These are phyloP conservation scores for Penicillium odoratum DNA, from an alignment of 495 filamentous ascomycete genomes.

Conservation along the genomic window DNA sequence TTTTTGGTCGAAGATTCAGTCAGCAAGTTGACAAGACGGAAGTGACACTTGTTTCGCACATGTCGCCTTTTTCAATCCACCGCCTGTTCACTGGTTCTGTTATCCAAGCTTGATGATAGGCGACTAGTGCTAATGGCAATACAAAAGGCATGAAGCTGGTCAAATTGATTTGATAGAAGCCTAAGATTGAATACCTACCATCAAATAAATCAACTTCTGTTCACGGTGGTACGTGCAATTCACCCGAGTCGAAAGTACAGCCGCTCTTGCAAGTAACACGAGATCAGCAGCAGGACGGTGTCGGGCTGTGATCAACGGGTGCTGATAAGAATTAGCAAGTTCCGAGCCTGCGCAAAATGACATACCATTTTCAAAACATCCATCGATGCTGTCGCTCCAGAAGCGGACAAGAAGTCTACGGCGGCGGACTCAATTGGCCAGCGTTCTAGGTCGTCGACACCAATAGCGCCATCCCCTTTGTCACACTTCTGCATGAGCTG, in stretches of 20 bases:
- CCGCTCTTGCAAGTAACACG: slow-evolving; percentile 7
- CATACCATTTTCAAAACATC: slow-evolving; percentile 17
- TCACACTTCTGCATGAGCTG: slow-evolving; percentile 39
- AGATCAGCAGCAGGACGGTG: slow-evolving; percentile 7
- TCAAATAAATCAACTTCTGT: no score
- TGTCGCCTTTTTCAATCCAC: no score
- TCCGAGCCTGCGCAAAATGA: neutral
- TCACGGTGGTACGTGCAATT: no score
- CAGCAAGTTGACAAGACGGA: no score
- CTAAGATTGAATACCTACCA: no score
- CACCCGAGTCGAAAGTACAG: slow-evolving; percentile 1
- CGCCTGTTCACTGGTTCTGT: no score
- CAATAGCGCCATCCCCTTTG: slow-evolving; percentile 31
- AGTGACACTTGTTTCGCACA: no score
- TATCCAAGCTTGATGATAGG: no score
- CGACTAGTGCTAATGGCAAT: no score
- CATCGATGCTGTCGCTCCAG: slow-evolving; percentile 19
- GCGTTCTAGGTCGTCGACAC: slow-evolving; percentile 31
- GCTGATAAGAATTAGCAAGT: slow-evolving; percentile 6
- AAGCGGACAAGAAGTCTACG: slow-evolving; percentile 24
- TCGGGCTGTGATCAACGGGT: slow-evolving; percentile 2
- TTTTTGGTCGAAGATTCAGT: no score
- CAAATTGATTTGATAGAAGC: no score
- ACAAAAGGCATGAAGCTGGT: no score
- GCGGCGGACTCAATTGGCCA: slow-evolving; percentile 28